A percentile compares a stretch with the other conserved stretches of the same genome.
Evolutionary conservation across 495 filamentous ascomycete genomes (phyloP).

Genomic region (Penicillium nucicola): DNA sequence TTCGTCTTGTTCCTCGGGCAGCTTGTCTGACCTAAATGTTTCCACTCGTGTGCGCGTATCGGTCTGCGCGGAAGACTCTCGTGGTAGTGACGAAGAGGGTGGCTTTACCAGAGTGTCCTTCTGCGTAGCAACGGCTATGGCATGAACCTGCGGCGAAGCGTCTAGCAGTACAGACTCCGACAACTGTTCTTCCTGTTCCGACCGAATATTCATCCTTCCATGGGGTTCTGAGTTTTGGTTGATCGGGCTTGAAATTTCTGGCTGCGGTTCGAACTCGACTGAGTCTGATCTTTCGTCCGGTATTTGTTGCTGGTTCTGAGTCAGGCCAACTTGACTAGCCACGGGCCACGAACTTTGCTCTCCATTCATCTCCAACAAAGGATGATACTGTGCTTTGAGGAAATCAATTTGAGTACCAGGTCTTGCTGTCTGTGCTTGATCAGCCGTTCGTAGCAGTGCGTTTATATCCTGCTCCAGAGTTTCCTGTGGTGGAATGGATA

Average conservation of each 20-base stretch:
- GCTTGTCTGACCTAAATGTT: not conserved
- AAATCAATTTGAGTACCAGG: conserved; percentile 4
- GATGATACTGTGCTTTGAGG: conserved; percentile 1
- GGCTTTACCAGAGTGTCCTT: not conserved
- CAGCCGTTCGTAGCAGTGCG: not conserved
- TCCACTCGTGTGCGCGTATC: not conserved
- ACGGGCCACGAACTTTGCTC: not conserved
- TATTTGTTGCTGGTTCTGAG: not conserved
- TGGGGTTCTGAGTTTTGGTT: not conserved
- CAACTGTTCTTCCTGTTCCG: not conserved
- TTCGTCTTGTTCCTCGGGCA: not conserved
- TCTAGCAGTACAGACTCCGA: not conserved
- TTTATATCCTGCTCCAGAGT: conserved; percentile 9
- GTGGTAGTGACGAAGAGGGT: not conserved
- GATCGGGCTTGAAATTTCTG: not conserved
- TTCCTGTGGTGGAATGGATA: not conserved
- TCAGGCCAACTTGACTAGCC: not conserved
- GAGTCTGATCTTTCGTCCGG: not conserved
- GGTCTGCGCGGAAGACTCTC: not conserved
- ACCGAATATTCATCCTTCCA: not conserved
- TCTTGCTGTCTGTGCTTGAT: not conserved
- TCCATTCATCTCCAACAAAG: not conserved
- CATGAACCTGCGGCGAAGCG: not conserved
- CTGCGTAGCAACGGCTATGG: not conserved
- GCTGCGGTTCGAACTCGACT: not conserved